phyloP scores from a whole-genome alignment of 805 yeast species.

The Starmera amethionina region DNA sequence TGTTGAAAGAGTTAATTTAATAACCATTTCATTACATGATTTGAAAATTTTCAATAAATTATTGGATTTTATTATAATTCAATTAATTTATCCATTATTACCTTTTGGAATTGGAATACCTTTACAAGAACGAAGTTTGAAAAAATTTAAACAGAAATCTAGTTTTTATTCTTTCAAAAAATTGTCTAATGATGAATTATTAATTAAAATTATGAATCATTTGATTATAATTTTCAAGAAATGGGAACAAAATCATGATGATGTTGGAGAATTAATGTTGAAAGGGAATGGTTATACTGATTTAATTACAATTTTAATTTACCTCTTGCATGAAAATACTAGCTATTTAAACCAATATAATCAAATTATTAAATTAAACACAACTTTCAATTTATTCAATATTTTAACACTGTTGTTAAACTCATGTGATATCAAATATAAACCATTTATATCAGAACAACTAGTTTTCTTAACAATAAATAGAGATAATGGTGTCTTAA shows the following conservation, averaged over 20 bases:
- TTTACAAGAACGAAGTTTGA: slow-evolving; percentile 45
- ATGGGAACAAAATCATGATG: slow-evolving; percentile 18
- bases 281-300: slow-evolving; percentile 65
- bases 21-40: slow-evolving; percentile 76
- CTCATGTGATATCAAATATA: slow-evolving; percentile 39
- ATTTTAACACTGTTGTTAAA: slow-evolving; percentile 50
- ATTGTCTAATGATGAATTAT: slow-evolving; percentile 12
- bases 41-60: slow-evolving; percentile 63
- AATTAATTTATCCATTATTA: slow-evolving; percentile 61
- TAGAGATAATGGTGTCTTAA: slow-evolving; percentile 61
- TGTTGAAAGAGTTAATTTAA: slow-evolving; percentile 14
- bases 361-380: slow-evolving; percentile 28
- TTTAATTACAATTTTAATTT: slow-evolving; percentile 38
- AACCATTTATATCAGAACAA: slow-evolving; percentile 33
- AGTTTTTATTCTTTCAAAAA: slow-evolving; percentile 14
- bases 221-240: slow-evolving; percentile 12
- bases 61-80: slow-evolving; percentile 52
- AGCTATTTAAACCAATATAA: slow-evolving; percentile 1
- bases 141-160: slow-evolving; percentile 30
- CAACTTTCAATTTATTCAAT: slow-evolving; percentile 58
- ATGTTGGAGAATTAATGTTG: slow-evolving; percentile 34
- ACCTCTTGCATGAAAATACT: slow-evolving; percentile 28
- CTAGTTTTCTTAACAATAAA: slow-evolving; percentile 46
- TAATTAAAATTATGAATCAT: slow-evolving; percentile 2
- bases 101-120: slow-evolving; percentile 55